Conservation (phyloP, 768 basidiomycete species). For the Sporobolomyces phaffii region DNA sequence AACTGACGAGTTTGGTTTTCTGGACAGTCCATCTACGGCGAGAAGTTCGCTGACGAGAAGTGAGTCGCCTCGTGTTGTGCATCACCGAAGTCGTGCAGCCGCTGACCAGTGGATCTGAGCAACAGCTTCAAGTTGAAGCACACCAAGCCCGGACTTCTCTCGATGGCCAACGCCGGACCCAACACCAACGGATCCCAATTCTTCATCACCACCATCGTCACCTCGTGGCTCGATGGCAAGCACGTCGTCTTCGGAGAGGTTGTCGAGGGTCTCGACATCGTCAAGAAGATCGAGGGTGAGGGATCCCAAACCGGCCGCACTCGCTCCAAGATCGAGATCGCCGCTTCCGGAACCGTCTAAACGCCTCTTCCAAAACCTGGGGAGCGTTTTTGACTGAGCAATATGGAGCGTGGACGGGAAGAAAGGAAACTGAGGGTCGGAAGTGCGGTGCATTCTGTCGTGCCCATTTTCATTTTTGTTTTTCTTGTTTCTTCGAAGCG, state of each 20-base stretch:
- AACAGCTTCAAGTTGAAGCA: constrained; percentile 85
- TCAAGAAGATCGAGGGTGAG: constrained; percentile 42
- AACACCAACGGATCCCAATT: constrained; percentile 72
- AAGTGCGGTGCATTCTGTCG: no score
- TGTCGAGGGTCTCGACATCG: constrained; percentile 41
- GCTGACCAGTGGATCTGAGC: not conserved
- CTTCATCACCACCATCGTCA: constrained; percentile 67
- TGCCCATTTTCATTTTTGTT: no score
- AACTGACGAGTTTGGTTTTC: not conserved
- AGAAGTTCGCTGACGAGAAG: constrained; percentile 82
- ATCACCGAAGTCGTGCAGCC: not conserved
- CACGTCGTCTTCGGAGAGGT: constrained; percentile 49
- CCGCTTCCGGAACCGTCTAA: constrained; percentile 22
- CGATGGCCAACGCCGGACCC: constrained; percentile 92
- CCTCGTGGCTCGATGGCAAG: constrained; percentile 34
- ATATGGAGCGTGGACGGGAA: not conserved
- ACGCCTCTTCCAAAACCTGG: not conserved
- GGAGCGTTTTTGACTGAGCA: not conserved
- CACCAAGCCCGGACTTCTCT: constrained; percentile 81
- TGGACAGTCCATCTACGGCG: constrained; percentile 91
- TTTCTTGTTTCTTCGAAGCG: not conserved
- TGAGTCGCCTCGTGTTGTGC: not conserved
- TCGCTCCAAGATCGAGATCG: constrained; percentile 28
- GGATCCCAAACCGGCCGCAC: constrained; percentile 41
- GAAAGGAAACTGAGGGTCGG: no score